These are phyloP conservation scores for Globisporangium viniferum DNA, from an alignment of 352 stramenopile genomes.

Conservation along the genomic window DNA sequence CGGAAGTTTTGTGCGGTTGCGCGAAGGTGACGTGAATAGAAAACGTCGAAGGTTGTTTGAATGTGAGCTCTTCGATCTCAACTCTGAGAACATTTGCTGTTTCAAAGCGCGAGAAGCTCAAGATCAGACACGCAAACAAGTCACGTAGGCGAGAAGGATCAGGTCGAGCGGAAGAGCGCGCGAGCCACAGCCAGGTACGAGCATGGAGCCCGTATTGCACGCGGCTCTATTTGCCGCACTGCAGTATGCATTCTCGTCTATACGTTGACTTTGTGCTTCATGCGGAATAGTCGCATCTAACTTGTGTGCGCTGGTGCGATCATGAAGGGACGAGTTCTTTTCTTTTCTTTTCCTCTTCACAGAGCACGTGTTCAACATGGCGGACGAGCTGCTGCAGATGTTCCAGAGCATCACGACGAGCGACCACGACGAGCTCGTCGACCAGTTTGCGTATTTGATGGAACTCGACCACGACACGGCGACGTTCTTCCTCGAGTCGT, in stretches of 20 bases:
- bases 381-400: constrained; percentile 82
- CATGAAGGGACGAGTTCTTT: not conserved
- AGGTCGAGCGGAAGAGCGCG: not conserved
- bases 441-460: constrained; percentile 79
- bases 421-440: constrained; percentile 81
- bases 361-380: constrained; percentile 28
- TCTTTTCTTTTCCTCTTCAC: not conserved
- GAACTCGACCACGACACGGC: constrained; percentile 65
- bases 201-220: not conserved
- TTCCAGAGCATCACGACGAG: constrained; percentile 87
- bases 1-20: not conserved
- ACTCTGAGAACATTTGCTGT: constrained; percentile 9
- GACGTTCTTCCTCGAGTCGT: constrained; percentile 85
- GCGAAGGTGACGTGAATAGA: not conserved
- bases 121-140: constrained; percentile 2
- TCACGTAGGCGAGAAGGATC: not conserved
- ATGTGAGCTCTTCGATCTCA: not conserved
- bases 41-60: not conserved
- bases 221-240: no score
- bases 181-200: not conserved
- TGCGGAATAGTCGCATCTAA: not conserved
- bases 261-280: not conserved
- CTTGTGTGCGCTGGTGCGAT: not conserved
- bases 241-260: not conserved
- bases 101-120: constrained; percentile 6